Percentiles rank a stretch among this genome's conserved stretches.
phyloP scores from a whole-genome alignment of 31 red algal species.

The Bonnemaisonia californica region DNA sequence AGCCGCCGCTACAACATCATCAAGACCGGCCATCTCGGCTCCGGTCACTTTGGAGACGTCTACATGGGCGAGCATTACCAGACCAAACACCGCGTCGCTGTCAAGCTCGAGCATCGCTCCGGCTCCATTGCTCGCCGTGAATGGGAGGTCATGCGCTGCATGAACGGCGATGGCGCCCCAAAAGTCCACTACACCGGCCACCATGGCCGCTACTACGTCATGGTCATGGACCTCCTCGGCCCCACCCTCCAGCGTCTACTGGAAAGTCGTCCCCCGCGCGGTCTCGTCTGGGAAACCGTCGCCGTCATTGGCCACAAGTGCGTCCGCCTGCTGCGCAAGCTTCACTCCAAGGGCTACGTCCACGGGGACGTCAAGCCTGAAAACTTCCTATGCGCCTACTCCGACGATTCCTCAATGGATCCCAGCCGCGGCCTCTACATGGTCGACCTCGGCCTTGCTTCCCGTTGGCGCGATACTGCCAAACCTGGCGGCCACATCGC shows the following conservation, averaged over 20 bases:
- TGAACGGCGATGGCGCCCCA: slow-evolving; percentile 90
- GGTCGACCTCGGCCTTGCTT: slow-evolving; percentile 91
- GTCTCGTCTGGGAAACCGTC: slow-evolving; percentile 82
- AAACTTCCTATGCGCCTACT: slow-evolving; percentile 88
- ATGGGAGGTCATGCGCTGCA: slow-evolving; percentile 93
- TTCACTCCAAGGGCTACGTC: slow-evolving; percentile 88
- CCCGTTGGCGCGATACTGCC: slow-evolving; percentile 76
- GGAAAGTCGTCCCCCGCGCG: slow-evolving; percentile 75
- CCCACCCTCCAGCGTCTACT: slow-evolving; percentile 89
- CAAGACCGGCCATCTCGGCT: slow-evolving; percentile 83
- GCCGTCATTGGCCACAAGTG: slow-evolving; percentile 87
- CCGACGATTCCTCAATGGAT: slow-evolving; percentile 46
- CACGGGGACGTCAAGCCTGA: slow-evolving; percentile 98
- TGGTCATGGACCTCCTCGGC: slow-evolving; percentile 96
- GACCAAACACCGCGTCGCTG: slow-evolving; percentile 78
- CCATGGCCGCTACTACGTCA: slow-evolving; percentile 94
- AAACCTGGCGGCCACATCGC: slow-evolving; percentile 81
- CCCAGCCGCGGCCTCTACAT: slow-evolving; percentile 79
- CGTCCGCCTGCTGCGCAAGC: slow-evolving; percentile 76
- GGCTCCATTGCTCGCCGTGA: slow-evolving; percentile 93
- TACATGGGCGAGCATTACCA: slow-evolving; percentile 81
- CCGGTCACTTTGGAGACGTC: slow-evolving; percentile 98
- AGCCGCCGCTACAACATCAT: slow-evolving; percentile 76
- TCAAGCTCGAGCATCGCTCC: slow-evolving; percentile 96
- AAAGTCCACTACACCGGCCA: slow-evolving; percentile 89